phyloP scores from a whole-genome alignment of 352 stramenopile species.

The Pythium angustatum region DNA sequence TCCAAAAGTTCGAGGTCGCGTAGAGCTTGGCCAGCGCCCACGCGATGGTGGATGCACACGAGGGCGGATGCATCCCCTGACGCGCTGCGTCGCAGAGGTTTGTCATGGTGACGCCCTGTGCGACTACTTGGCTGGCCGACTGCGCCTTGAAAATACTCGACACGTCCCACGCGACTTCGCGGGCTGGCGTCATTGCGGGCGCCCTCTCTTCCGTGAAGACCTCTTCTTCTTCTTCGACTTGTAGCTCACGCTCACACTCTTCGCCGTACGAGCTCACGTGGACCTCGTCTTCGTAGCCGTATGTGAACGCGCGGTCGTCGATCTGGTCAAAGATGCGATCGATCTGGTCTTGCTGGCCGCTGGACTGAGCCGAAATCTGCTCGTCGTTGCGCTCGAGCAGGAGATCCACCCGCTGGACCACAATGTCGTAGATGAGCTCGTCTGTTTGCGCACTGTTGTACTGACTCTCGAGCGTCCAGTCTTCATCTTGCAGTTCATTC shows the following conservation, averaged over 20 bases:
- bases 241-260: constrained; percentile 63
- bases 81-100: constrained; percentile 14
- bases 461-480: constrained; percentile 25
- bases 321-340: constrained; percentile 16
- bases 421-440: constrained; percentile 41
- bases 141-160: constrained; percentile 5
- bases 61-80: not conserved
- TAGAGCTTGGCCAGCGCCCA: constrained; percentile 36
- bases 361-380: not conserved
- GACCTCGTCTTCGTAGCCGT: constrained; percentile 41
- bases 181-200: constrained; percentile 6
- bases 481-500: constrained; percentile 41
- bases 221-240: constrained; percentile 51
- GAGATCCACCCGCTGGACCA: constrained; percentile 21
- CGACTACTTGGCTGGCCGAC: not conserved
- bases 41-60: constrained; percentile 17
- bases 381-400: constrained; percentile 10
- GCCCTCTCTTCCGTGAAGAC: constrained; percentile 31
- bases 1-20: constrained; percentile 50
- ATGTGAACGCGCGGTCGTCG: constrained; percentile 18
- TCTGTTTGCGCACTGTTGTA: constrained; percentile 34
- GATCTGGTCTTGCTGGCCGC: constrained; percentile 3
- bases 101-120: not conserved
- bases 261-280: constrained; percentile 39
- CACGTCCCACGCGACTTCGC: constrained; percentile 35